A percentile compares a stretch with the other conserved stretches of the same genome.
These are phyloP conservation scores for Aspergillus aculeatinus DNA, from an alignment of 2,329 filamentous ascomycete species.

Conservation along the genomic window DNA sequence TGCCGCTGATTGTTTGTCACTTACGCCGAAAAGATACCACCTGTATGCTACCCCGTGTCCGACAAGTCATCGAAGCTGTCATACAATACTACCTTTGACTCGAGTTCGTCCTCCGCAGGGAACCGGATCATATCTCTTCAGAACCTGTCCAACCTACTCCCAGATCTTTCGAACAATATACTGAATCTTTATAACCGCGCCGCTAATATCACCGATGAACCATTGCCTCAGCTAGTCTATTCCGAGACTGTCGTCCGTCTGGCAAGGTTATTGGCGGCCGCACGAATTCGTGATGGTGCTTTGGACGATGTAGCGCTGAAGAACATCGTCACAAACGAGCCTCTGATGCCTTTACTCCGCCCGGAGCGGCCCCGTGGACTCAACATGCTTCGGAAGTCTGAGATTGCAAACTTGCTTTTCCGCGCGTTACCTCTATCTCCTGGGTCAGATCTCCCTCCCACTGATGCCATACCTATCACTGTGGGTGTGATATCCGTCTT, in stretches of 20 bases:
- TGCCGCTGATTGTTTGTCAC: not conserved
- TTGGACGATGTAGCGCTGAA: constrained; percentile 54
- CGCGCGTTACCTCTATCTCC: constrained; percentile 67
- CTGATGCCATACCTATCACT: constrained; percentile 75
- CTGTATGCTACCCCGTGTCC: constrained; percentile 51
- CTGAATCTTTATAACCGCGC: constrained; percentile 56
- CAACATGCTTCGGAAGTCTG: constrained; percentile 55
- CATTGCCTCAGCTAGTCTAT: constrained; percentile 54
- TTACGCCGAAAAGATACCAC: constrained; percentile 49
- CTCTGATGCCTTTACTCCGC: constrained; percentile 36
- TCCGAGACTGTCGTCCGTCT: constrained; percentile 59
- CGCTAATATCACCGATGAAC: constrained; percentile 53
- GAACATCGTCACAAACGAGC: constrained; percentile 58
- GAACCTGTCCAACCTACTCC: constrained; percentile 54
- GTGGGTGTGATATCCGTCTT: constrained; percentile 87
- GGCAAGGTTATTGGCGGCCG: constrained; percentile 52
- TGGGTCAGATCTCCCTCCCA: constrained; percentile 63
- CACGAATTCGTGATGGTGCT: constrained; percentile 52
- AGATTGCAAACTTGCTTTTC: constrained; percentile 66
- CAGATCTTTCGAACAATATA: constrained; percentile 58
- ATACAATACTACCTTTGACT: constrained; percentile 38
- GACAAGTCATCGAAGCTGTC: constrained; percentile 51
- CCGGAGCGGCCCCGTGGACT: constrained; percentile 37
- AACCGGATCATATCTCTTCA: constrained; percentile 47
- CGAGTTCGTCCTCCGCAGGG: constrained; percentile 49